Base-by-base conservation (phyloP, 768 basidiomycete genomes). In the Russula virescens region DNA sequence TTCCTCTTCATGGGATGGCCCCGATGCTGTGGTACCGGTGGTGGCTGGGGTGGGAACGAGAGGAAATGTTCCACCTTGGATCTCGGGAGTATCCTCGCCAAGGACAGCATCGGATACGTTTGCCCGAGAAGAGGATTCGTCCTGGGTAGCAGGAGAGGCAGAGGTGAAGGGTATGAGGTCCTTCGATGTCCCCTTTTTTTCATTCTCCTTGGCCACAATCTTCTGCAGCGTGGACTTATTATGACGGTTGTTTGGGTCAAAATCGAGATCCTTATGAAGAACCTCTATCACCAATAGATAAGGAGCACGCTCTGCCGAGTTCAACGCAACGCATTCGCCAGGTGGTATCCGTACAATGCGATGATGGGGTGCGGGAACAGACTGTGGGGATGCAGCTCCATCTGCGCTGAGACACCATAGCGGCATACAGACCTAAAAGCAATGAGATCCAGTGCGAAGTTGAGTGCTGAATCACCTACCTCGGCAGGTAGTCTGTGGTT, bases 401-500 rank as follows among this genome's bases (percentile, higher is more conserved):
- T 90, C 88, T 16, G 92, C 86, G 8, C 90, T 87, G 13, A 81
- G 73, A 69, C 90, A 92, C 90, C 91, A 92, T 81, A 92, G 82
- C 45, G 89, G 90, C 83, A 92, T 88, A 71, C 90, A 92, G 18
- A 92, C 83, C 89, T 92, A 19, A 66, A 45, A 55, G 13, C 54
- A 51, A 40, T 51, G 53, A 60, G 68, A 28, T 25, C 35, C 61
- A 69, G 34, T 58, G 57, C 47, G 5, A 25, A 55, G 61, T 4
- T 40, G 47, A 18, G 21, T 16, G 65, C 21, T 25, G 14, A 40
- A 67, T 46, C 34, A 49, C 73, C 72, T 74, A 92, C 95, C 81
- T 98, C 97, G 3, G 97, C 92, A 16, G 97, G 97, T 34, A 99
- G 82, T 72, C 89, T 91, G 71, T 99, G 96, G 70, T 99, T 99